Conservation (phyloP, 2,329 filamentous ascomycete species). For the Xylaria sp. region DNA sequence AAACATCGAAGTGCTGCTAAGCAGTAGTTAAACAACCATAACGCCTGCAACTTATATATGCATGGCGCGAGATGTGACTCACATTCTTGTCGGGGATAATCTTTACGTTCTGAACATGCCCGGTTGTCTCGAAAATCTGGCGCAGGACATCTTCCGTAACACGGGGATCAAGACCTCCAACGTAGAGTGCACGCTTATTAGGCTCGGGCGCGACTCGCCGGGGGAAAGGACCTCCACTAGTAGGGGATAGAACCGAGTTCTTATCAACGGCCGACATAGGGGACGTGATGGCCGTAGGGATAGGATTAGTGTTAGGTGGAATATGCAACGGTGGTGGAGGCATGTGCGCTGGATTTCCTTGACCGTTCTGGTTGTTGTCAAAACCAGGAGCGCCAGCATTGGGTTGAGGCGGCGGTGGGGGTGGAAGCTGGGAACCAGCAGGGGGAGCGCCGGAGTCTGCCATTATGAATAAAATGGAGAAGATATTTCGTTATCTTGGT, state of each 20-base stretch:
- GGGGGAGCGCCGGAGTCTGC: slow-evolving; percentile 77
- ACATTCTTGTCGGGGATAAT: slow-evolving; percentile 99
- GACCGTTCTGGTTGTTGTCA: slow-evolving; percentile 78
- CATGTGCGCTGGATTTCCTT: slow-evolving; percentile 80
- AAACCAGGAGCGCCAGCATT: slow-evolving; percentile 79
- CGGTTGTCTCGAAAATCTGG: slow-evolving; percentile 98
- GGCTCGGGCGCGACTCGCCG: slow-evolving; percentile 95
- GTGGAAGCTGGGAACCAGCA: slow-evolving; percentile 73
- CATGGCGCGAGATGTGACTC: slow-evolving; percentile 56
- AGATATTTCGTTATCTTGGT: slow-evolving; percentile 11
- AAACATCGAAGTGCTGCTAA: background rate
- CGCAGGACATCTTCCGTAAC: slow-evolving; percentile 96
- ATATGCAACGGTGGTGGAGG: slow-evolving; percentile 92
- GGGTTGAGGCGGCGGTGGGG: slow-evolving; percentile 74
- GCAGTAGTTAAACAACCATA: background rate
- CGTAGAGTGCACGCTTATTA: slow-evolving; percentile 97
- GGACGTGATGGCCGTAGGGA: slow-evolving; percentile 90
- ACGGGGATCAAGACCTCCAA: slow-evolving; percentile 92
- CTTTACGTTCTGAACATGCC: slow-evolving; percentile 98
- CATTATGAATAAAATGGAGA: slow-evolving; percentile 64
- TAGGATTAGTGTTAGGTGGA: slow-evolving; percentile 94
- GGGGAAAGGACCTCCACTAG: slow-evolving; percentile 80
- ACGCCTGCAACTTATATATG: background rate
- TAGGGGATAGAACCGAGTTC: slow-evolving; percentile 81
- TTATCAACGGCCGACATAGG: slow-evolving; percentile 75